Evolutionary conservation across 2,329 filamentous ascomycete genomes (phyloP), one percentile per base, ranked within the genome.

Genomic region (Alternaria sp.): DNA sequence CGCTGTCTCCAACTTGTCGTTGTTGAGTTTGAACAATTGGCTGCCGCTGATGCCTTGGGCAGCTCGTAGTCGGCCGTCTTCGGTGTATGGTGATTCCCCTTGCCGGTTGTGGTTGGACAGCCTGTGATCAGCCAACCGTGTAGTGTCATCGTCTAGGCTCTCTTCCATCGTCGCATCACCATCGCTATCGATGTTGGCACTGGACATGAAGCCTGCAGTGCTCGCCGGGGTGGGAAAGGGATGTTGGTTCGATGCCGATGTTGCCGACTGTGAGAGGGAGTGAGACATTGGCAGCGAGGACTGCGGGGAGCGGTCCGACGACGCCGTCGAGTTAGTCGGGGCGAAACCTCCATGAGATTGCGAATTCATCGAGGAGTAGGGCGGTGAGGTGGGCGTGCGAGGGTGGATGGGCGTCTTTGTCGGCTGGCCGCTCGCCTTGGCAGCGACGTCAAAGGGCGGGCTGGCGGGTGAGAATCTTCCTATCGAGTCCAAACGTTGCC

Each of bases 41-140:
- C 59, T 67, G 38, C 74, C 72, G 62, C 66, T 68, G 60, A 74
- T 67, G 57, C 74, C 73, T 62, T 73, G 67, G 44, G 70, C 72
- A 43, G 72, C 74, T 56, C 68, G 71, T 25, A 74, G 56, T 22
- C 71, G 71, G 32, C 70, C 70, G 48, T 71, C 67, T 48, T 66
- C 48, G 36, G 68, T 68, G 58, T 73, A 73, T 44, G 68, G 63
- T 46, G 66, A 69, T 48, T 65, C 65, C 40, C 61, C 63, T 77
- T 81, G 75, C 80, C 82, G 80, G 72, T 84, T 79, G 72, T 84
- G 82, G 68, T 84, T 79, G 54, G 80, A 80, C 59, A 74, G 76
- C 74, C 78, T 80, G 75, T 81, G 73, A 58, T 75, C 70, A 54
- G 69, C 68, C 48, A 75, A 71, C 51, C 69, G 63, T 55, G 65